Conservation (phyloP, 768 basidiomycete species). For the Agaricus sinodeliciosus region DNA sequence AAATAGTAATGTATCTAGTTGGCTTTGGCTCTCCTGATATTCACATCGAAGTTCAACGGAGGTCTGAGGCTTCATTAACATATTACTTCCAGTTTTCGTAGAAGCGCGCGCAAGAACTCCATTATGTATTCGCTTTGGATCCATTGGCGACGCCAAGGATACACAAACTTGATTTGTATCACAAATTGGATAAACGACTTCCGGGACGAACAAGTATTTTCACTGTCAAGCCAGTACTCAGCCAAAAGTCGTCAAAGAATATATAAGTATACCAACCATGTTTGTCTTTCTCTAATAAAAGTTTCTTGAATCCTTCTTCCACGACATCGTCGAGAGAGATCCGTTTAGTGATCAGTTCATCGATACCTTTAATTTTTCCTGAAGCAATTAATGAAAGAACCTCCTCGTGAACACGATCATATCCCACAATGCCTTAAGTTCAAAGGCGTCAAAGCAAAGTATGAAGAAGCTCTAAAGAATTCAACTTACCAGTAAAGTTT, state of each 20-base stretch:
- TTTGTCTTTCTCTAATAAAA: constrained; percentile 32
- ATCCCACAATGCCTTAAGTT: constrained; percentile 26
- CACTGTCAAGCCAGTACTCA: constrained; percentile 15
- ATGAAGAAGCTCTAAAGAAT: neutral
- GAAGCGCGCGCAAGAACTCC: neutral
- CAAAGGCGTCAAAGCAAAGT: neutral
- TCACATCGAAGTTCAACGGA: too few relatives aligned
- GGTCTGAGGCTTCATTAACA: too few relatives aligned
- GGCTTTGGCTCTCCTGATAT: too few relatives aligned
- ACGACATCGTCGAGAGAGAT: constrained; percentile 36
- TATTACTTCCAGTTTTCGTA: too few relatives aligned
- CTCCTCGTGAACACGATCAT: constrained; percentile 31
- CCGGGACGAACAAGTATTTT: constrained; percentile 33
- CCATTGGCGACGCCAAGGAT: neutral
- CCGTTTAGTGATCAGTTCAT: constrained; percentile 34
- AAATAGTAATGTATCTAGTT: too few relatives aligned
- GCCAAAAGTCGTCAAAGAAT: neutral
- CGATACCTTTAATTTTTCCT: constrained; percentile 32
- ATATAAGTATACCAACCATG: constrained; percentile 25
- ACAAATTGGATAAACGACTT: constrained; percentile 29
- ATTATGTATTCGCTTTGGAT: neutral
- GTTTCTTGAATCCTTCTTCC: constrained; percentile 32
- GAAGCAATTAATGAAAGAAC: constrained; percentile 30
- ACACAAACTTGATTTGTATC: constrained; percentile 21
- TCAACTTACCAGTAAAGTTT: constrained; percentile 24